phyloP scores from a whole-genome alignment of 2,329 filamentous ascomycete species.

The Ustilaginoidea virens region DNA sequence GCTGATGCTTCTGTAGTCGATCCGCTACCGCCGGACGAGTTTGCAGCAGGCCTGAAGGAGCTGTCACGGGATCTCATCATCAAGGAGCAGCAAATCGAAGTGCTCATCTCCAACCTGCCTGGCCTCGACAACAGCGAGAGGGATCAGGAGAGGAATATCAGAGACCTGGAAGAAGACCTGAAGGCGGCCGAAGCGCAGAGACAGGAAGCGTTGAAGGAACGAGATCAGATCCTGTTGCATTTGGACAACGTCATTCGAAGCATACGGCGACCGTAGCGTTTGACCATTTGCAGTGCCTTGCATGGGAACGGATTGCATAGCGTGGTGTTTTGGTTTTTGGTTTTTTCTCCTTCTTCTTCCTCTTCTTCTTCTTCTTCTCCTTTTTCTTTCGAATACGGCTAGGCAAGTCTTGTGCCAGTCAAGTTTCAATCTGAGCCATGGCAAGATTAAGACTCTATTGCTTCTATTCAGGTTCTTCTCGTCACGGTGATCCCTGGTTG shows the following conservation, averaged over 20 bases:
- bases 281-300: too few relatives aligned
- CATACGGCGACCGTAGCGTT: slow-evolving; percentile 37
- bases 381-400: too few relatives aligned
- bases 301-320: too few relatives aligned
- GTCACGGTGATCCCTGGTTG: too few relatives aligned
- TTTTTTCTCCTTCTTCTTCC: neutral
- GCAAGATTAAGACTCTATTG: too few relatives aligned
- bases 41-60: slow-evolving; percentile 53
- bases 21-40: slow-evolving; percentile 46
- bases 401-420: neutral
- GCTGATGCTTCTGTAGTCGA: slow-evolving; percentile 28
- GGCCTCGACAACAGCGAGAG: slow-evolving; percentile 65
- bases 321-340: slow-evolving; percentile 12
- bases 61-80: slow-evolving; percentile 61
- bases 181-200: slow-evolving; percentile 46
- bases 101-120: slow-evolving; percentile 57
- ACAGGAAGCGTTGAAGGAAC: slow-evolving; percentile 47
- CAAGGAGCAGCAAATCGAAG: slow-evolving; percentile 73
- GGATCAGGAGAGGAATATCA: slow-evolving; percentile 55
- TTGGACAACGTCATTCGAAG: slow-evolving; percentile 46
- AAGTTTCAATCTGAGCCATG: neutral
- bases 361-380: neutral
- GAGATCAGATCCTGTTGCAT: slow-evolving; percentile 42
- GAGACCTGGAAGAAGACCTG: slow-evolving; percentile 48
- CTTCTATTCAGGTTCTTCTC: too few relatives aligned